phyloP scores from a whole-genome alignment of 2,329 filamentous ascomycete species.

The Cladophialophora exuberans region DNA sequence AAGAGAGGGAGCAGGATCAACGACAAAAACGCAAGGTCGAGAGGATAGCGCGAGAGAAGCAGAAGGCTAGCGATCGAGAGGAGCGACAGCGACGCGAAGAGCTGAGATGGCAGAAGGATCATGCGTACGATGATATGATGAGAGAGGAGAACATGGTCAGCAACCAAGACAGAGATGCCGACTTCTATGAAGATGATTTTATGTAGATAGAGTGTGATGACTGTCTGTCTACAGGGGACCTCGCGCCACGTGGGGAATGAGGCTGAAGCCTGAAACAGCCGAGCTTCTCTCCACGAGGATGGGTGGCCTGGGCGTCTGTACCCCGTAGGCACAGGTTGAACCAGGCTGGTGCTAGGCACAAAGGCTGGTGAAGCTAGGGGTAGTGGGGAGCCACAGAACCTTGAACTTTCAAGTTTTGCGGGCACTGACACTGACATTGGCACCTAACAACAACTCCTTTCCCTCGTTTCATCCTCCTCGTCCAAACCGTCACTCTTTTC shows the following conservation, averaged over 20 bases:
- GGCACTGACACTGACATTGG: too few species aligned
- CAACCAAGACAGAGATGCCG: constrained; percentile 79
- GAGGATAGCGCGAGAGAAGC: constrained; percentile 45
- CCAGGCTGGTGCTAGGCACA: too few species aligned
- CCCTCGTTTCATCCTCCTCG: too few species aligned
- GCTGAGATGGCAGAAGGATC: constrained; percentile 93
- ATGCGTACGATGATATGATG: constrained; percentile 94
- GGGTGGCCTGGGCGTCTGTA: too few species aligned
- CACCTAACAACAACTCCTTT: too few species aligned
- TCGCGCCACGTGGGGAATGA: constrained; percentile 3
- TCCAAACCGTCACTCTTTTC: background rate
- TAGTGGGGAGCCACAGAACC: too few species aligned
- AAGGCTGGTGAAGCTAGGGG: too few species aligned
- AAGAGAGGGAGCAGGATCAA: constrained; percentile 78
- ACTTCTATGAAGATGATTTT: constrained; percentile 85
- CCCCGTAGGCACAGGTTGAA: too few species aligned
- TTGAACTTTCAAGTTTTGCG: too few species aligned
- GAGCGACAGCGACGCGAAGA: constrained; percentile 76
- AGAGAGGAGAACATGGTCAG: constrained; percentile 81
- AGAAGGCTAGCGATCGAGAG: constrained; percentile 45
- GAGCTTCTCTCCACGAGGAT: too few species aligned
- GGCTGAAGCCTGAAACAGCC: constrained; percentile 8
- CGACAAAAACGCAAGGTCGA: constrained; percentile 74
- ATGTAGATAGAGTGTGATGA: constrained; percentile 61
- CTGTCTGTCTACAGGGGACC: too few species aligned